Base-by-base conservation (phyloP, 176 grass and related monocot species). In the Musa itinerans region DNA sequence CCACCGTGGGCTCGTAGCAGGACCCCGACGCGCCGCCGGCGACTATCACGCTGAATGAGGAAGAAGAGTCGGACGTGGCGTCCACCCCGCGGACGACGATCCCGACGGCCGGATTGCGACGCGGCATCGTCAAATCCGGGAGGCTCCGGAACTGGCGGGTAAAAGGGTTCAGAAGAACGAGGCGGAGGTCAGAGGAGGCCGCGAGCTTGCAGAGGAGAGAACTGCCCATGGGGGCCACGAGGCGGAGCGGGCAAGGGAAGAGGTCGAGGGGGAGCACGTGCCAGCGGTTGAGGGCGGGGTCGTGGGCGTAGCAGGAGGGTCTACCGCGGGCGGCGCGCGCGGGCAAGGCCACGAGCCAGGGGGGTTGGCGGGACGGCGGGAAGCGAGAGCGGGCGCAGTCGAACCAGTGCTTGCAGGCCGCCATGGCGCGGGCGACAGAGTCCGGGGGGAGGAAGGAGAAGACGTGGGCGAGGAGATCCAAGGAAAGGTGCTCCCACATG, bases 401-500 rank as follows among this genome's bases (percentile, higher is more conserved):
- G 52, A 65, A 66, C 84, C 84, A 86, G 65, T 86, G 79, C 19
- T 72, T 77, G 76, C 79, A 82, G 68, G 75, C 21, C 25, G 11
- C 53, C 68, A 86, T 72, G 71, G 84, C 79, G 54, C 29, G 59
- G 11, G 79, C 74, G 19, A 82, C 65, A 79, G 79, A 78, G 29
- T 77, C 80, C 23, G 84, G 73, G n/a, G 79, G 84, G 26, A 86
- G 79, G 68, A 74, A 82, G 68, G 84, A 86, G 74, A 86, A 86
- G 55, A 86, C 63, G 25, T 58, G 68, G 66, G 9, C 52, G 1
- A 86, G 84, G 27, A 82, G 27, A 73, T 86, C 84, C 11, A 59
- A 49, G 27, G 84, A 74, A 1, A 86, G 57, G 43, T 82, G 66
- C 14, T 70, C 55, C 84, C 84, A 86, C 78, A 85, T 19, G 11